phyloP scores from a whole-genome alignment of 2,329 filamentous ascomycete genomes.

The Penicillium occitanis region DNA sequence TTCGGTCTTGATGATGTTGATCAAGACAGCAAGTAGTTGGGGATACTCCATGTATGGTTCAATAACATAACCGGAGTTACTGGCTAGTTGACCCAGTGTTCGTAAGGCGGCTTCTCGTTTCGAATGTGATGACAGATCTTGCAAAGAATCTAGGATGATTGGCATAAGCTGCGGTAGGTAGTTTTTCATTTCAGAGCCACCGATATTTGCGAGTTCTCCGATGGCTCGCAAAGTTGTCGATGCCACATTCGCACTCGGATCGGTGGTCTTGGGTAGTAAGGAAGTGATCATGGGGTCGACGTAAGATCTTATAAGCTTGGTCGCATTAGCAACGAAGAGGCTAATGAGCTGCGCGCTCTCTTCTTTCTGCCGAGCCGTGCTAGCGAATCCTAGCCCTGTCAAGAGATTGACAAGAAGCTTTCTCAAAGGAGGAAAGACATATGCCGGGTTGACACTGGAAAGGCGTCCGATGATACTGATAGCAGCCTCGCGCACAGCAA shows the following conservation, averaged over 20 bases:
- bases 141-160: conserved; percentile 87
- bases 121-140: conserved; percentile 85
- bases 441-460: conserved; percentile 88
- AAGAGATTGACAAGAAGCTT: conserved; percentile 95
- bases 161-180: conserved; percentile 94
- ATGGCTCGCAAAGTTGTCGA: conserved; percentile 94
- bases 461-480: conserved; percentile 95
- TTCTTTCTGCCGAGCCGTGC: conserved; percentile 90
- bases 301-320: conserved; percentile 90
- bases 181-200: conserved; percentile 86
- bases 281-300: conserved; percentile 96
- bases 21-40: conserved; percentile 84
- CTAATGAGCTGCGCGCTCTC: conserved; percentile 93
- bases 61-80: conserved; percentile 97
- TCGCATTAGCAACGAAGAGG: conserved; percentile 87
- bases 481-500: conserved; percentile 86
- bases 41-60: conserved; percentile 94
- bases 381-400: conserved; percentile 94
- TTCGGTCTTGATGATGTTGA: conserved; percentile 92
- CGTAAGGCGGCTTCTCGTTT: conserved; percentile 91
- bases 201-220: conserved; percentile 89
- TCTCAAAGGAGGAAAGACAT: conserved; percentile 91
- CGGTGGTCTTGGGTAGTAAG: conserved; percentile 86
- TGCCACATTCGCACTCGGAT: conserved; percentile 81
- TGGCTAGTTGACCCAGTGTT: conserved; percentile 87